A percentile compares a stretch with the other conserved stretches of the same genome.
Evolutionary conservation across 2,329 filamentous ascomycete genomes (phyloP).

Genomic region (Trichophyton benhamiae): DNA sequence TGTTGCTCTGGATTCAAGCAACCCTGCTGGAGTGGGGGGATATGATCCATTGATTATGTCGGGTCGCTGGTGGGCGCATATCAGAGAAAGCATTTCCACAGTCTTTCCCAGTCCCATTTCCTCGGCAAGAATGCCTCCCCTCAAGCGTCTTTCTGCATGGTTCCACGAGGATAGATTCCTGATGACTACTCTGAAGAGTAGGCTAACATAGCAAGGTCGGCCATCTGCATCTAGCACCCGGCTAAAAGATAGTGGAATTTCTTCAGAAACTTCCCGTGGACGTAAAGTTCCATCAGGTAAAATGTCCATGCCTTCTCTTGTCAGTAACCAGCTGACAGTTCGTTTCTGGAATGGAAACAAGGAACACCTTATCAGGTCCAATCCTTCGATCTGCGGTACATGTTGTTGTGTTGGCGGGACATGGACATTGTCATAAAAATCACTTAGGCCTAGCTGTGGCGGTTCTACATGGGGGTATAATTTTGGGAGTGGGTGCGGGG

Average conservation of each 20-base stretch:
- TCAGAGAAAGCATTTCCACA: constrained; percentile 37
- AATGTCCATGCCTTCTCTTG: constrained; percentile 31
- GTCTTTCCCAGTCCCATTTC: constrained; percentile 42
- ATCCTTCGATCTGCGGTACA: constrained; percentile 25
- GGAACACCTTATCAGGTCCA: constrained; percentile 24
- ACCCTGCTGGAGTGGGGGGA: constrained; percentile 15
- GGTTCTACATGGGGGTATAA: background rate
- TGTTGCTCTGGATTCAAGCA: constrained; percentile 40
- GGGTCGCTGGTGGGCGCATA: constrained; percentile 29
- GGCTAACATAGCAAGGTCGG: constrained; percentile 29
- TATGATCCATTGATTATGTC: constrained; percentile 12
- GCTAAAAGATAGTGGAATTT: constrained; percentile 30
- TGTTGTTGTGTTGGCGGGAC: constrained; percentile 27
- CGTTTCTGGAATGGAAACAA: constrained; percentile 40
- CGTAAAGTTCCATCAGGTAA: constrained; percentile 22
- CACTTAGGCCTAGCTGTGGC: constrained; percentile 17
- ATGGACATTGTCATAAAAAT: constrained; percentile 39
- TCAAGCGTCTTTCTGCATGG: constrained; percentile 21
- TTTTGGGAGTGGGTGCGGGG: background rate
- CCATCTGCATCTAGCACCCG: constrained; percentile 28
- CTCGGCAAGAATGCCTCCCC: constrained; percentile 38
- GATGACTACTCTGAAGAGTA: constrained; percentile 30
- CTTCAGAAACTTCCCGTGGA: constrained; percentile 9
- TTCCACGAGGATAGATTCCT: constrained; percentile 26
- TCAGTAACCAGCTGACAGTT: constrained; percentile 36